Base-by-base conservation (phyloP, 805 yeast species). In the Wickerhamiella spandovensis region DNA sequence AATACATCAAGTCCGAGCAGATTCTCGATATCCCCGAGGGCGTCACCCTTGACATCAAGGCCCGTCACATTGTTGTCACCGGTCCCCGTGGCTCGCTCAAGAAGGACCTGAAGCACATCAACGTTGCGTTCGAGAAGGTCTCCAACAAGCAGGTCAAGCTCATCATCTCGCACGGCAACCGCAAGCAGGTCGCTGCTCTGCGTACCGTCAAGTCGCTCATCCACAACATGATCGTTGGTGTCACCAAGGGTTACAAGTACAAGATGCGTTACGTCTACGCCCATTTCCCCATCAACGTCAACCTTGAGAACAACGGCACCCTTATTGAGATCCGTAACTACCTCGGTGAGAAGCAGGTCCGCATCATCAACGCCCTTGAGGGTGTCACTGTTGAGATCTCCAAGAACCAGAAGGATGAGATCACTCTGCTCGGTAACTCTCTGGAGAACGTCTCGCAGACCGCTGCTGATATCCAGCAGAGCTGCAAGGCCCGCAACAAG, bases 281-380 rank as follows among this genome's bases (percentile, higher is more conserved):
- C 82, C 98, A 92, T 86, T 92, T 92, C 95, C 99, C 98, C 73
- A 92, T 94, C 77, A 92, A 92, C 77, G 96, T 92, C 64, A 90
- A 89, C 79, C 73, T 88, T 62, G 71, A 84, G 70, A 86, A 84
- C 61, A 76, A 78, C 67, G 90, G 90, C 53, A 73, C 77, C 58
- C 79, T 67, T 67, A 84, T 90, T 65, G 97, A 92, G 79, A 89
- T 92, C 79, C 89, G 97, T 86, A 92, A 92, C 81, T 92, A 86
- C 83, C 82, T 92, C 76, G 98, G 98, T 77, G 97, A 92, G 80
- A 92, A 88, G 84, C 81, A 87, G 75, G 95, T 89, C 61, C 86
- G 97, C 82, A 73, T 74, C 62, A 82, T 92, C 65, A 76, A 79
- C 71, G 78, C 92, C 64, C 78, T 79, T 67, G 94, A 82, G 62